Base-by-base conservation (phyloP, 345 rosid genomes). In the Diplotaxis tenuifolia region DNA sequence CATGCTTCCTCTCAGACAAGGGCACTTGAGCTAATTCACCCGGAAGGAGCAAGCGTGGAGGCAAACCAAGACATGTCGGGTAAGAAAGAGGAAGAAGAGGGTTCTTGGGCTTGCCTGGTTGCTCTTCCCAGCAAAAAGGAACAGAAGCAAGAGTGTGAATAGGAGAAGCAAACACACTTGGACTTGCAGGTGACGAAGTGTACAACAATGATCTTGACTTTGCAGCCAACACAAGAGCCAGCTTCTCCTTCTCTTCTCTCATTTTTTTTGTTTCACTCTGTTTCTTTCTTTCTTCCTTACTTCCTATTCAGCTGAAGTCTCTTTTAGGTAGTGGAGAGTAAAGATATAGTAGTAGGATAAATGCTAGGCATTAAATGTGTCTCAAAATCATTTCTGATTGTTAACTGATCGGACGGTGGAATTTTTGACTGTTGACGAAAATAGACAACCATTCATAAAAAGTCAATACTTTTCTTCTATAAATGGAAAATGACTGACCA, bases 121-220 rank as follows among this genome's bases (percentile, higher is more conserved):
- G 83, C 34, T 92, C 93, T 62, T 92, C 98, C 98, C 98, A 92
- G 6, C 85, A 84, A 62, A 92, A 92, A 6, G 98, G 98, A 58
- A 92, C 91, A 2, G 92, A 78, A 8, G 93, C 98, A 23, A 83
- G 75, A 11, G 86, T 70, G 60, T 83, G 81, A 31, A 82, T 76
- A 8, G 96, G 94, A 45, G 97, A 85, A 47, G 93, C 86, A 62
- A 76, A 59, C 82, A 62, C 83, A 40, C 82, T 82, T 68, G 91
- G 81, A 58, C 78, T 83, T 49, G 84, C 82, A 38, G 97, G 91
- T 1, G 90, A 87, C 56, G 74, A 65, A n/a, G 71, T 70, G 12
- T 53, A 73, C 29, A 72, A 38, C 12, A 47, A 50, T 54, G 81
- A 66, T 72, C 69, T 77, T 31, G 85, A 65, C n/a, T 73, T 75